These are phyloP conservation scores for Fremontodendron californicum DNA, from an alignment of 345 rosid genomes.

Conservation along the genomic window DNA sequence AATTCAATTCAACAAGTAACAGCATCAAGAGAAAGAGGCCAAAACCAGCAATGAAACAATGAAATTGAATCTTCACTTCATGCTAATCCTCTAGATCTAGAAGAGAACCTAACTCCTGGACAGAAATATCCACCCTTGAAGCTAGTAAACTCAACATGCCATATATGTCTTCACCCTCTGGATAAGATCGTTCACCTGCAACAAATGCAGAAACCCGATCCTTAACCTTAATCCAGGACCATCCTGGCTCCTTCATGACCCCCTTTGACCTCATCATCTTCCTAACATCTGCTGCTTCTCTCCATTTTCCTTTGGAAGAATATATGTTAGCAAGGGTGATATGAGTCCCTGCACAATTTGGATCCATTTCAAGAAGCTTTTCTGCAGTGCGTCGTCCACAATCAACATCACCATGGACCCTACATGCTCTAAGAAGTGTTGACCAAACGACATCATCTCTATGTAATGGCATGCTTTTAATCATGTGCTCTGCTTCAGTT, in stretches of 20 bases:
- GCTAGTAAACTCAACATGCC: constrained; percentile 44
- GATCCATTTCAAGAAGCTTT: constrained; percentile 61
- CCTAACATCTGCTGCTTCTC: constrained; percentile 71
- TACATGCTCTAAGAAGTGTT: constrained; percentile 67
- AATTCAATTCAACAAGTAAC: not conserved
- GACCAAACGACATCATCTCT: constrained; percentile 86
- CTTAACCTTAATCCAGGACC: constrained; percentile 72
- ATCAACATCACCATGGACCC: constrained; percentile 55
- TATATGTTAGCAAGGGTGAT: constrained; percentile 77
- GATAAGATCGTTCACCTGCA: constrained; percentile 62
- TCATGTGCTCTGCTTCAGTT: constrained; percentile 72
- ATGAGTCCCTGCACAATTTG: constrained; percentile 68
- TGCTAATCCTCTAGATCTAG: constrained; percentile 7
- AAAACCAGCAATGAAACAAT: constrained; percentile 2
- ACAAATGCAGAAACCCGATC: constrained; percentile 52
- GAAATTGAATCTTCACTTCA: constrained; percentile 5
- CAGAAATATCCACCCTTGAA: constrained; percentile 28
- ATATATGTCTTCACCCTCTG: constrained; percentile 49
- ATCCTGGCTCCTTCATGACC: constrained; percentile 76
- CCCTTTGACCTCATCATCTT: constrained; percentile 71
- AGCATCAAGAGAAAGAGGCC: not conserved
- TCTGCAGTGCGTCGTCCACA: constrained; percentile 61
- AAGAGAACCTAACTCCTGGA: constrained; percentile 26
- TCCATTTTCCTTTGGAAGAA: constrained; percentile 67
- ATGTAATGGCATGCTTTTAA: constrained; percentile 60